A percentile compares a stretch with the other conserved stretches of the same genome.
phyloP scores from a whole-genome alignment of 805 yeast species.

The Starmerella davenportii region DNA sequence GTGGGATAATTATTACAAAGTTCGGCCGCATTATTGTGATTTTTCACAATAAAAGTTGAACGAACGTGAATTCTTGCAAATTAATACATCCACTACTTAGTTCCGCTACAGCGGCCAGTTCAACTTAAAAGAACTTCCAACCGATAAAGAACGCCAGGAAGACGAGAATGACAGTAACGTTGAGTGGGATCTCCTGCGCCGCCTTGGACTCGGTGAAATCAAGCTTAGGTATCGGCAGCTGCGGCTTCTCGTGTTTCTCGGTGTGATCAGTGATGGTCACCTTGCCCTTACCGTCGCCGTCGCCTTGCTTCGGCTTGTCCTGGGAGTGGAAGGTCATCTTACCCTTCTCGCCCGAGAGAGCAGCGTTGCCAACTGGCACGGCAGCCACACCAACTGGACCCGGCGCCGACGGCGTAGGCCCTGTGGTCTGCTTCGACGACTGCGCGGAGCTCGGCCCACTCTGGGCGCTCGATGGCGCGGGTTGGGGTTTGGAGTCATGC shows the following conservation, averaged over 20 bases:
- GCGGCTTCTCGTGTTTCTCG: neutral
- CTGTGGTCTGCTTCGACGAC: neutral
- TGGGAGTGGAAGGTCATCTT: neutral
- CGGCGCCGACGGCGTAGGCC: neutral
- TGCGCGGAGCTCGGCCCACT: neutral
- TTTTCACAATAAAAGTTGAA: too few species aligned
- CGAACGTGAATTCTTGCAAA: too few species aligned
- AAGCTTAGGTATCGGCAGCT: neutral
- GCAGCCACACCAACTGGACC: too few species aligned
- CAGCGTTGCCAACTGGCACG: neutral
- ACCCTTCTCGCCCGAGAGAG: neutral
- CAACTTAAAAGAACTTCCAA: conserved; percentile 48
- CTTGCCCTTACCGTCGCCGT: neutral
- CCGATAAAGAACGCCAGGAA: conserved; percentile 41
- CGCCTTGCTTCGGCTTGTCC: neutral
- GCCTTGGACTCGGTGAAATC: neutral
- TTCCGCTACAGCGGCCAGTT: too few species aligned
- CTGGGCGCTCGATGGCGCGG: neutral
- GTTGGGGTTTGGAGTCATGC: neutral
- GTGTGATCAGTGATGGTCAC: neutral
- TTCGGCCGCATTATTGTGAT: too few species aligned
- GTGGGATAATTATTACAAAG: too few species aligned
- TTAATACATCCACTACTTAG: too few species aligned
- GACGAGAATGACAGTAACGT: conserved; percentile 38
- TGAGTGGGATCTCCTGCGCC: conserved; percentile 33